Percentiles rank a stretch among this genome's conserved stretches.
Evolutionary conservation across 495 filamentous ascomycete genomes (phyloP).

Genomic region (Aspergillus mulundensis): DNA sequence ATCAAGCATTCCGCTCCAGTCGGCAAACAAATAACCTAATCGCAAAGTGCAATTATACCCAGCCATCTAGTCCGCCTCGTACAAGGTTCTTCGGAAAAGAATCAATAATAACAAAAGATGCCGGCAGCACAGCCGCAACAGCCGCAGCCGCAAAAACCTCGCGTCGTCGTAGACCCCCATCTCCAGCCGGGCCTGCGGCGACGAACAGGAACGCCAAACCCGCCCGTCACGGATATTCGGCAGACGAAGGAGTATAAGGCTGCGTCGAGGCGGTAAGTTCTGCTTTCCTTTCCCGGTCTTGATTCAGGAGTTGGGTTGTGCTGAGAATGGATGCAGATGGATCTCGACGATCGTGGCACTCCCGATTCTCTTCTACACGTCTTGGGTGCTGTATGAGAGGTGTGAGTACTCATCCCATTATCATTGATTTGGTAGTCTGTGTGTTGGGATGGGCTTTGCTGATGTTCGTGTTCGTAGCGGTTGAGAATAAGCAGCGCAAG

Average conservation of each 20-base stretch:
- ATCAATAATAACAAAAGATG: too few species aligned
- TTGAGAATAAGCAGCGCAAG: constrained; percentile 23
- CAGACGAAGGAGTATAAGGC: constrained; percentile 31
- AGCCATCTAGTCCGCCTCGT: too few species aligned
- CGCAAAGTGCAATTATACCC: too few species aligned
- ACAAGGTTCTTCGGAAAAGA: too few species aligned
- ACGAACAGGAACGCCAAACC: background rate
- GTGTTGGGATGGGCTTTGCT: too few species aligned
- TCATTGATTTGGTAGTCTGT: too few species aligned
- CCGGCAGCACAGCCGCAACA: too few species aligned
- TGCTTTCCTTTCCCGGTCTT: background rate
- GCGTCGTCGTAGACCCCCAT: constrained; percentile 14
- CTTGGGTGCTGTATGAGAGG: constrained; percentile 27
- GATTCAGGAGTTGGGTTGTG: background rate
- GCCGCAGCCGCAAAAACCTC: constrained; percentile 13
- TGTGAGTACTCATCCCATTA: constrained; percentile 20
- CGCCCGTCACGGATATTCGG: constrained; percentile 19
- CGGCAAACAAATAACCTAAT: too few species aligned
- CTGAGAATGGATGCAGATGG: constrained; percentile 20
- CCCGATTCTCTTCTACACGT: constrained; percentile 30
- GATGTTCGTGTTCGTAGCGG: constrained; percentile 12
- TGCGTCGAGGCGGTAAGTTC: constrained; percentile 22
- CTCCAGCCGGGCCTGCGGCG: background rate
- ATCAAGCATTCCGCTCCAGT: too few species aligned
- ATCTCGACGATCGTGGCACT: constrained; percentile 30